Percentiles rank a stretch among this genome's conserved stretches.
phyloP scores from a whole-genome alignment of 2,329 filamentous ascomycete genomes.

The Claviceps pazoutovae region DNA sequence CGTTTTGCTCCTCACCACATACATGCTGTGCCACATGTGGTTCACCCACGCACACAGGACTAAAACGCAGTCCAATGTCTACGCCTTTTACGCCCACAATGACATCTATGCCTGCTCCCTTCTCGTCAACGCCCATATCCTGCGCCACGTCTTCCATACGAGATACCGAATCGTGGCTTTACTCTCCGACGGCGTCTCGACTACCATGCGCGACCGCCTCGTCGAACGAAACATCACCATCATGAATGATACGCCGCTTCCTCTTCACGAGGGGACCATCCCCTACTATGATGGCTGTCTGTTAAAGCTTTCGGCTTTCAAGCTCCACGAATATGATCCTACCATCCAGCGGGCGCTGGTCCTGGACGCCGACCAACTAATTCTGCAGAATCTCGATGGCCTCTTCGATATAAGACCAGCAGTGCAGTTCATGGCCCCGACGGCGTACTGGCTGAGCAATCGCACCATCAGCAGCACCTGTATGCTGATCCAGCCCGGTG shows the following conservation, averaged over 20 bases:
- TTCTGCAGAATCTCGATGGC: constrained; percentile 8
- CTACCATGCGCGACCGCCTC: constrained; percentile 3
- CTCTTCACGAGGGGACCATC: constrained; percentile 2
- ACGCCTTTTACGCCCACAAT: constrained; percentile 10
- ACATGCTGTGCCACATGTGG: background rate
- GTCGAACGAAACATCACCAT: background rate
- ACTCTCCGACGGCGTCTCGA: constrained; percentile 6
- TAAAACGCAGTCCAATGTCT: constrained; percentile 5
- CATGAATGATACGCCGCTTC: constrained; percentile 6
- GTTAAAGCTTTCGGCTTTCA: constrained; percentile 10
- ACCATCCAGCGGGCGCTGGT: constrained; percentile 5
- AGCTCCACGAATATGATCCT: constrained; percentile 8
- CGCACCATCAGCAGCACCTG: constrained; percentile 9
- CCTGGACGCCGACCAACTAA: constrained; percentile 10
- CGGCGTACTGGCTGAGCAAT: constrained; percentile 8
- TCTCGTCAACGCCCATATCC: constrained; percentile 7
- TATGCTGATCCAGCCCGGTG: constrained; percentile 8
- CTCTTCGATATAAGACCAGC: constrained; percentile 6
- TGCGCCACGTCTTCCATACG: constrained; percentile 4
- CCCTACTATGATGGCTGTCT: constrained; percentile 7
- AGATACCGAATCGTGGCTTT: constrained; percentile 7
- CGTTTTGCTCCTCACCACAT: background rate
- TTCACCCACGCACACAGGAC: background rate
- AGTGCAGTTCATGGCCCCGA: constrained; percentile 5
- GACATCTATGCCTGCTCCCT: constrained; percentile 10